Evolutionary conservation across 2,329 filamentous ascomycete species (phyloP), one percentile per base, ranked within the genome.

Genomic region (Dendryphion nanum): DNA sequence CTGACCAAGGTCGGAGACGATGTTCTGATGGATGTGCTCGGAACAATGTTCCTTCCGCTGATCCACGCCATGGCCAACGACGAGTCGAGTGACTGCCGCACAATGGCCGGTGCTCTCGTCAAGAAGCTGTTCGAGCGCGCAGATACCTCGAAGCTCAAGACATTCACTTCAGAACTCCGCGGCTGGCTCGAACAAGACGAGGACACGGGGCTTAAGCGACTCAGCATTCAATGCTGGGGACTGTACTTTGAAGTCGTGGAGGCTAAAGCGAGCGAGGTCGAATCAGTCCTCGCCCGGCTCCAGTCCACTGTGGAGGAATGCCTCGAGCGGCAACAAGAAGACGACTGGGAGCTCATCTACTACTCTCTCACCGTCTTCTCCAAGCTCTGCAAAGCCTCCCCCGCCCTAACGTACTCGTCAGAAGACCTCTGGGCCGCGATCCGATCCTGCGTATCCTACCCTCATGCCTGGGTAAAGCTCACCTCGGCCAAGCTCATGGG

Each of bases 51-150:
- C 70, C 76, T 94, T 16, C 89, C 90, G 0, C 68, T 98, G 5
- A 81, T 96, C 35, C 81, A 95, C 53, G 82, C 90, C 13, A 77
- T 96, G 45, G 82, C 86, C 42, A 95, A 96, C 53, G 93, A 98
- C 44, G 86, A 94, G 37, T 88, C 87, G 33, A 78, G 84, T 35
- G 86, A 88, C 51, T 98, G 93, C 64, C 82, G 87, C 19, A 79
- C 89, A 44, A 83, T 91, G 63, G 89, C 90, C 0, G 84, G 82
- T 30, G 80, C 85, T 40, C 71, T 98, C 30, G 72, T 97, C 40
- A 89, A 86, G 57, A 83, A 86, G 55, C 77, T 93, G 14, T 95
- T 95, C 65, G 78, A 81, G 40, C 82, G 83, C 53, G 83, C 89
- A 2, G 85, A 91, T 57, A 77, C 78, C 44, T 85, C 89, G 48